Evolutionary conservation across 2,329 filamentous ascomycete genomes (phyloP), one percentile per base, ranked within the genome.

Genomic region (Chlorencoelia australis): DNA sequence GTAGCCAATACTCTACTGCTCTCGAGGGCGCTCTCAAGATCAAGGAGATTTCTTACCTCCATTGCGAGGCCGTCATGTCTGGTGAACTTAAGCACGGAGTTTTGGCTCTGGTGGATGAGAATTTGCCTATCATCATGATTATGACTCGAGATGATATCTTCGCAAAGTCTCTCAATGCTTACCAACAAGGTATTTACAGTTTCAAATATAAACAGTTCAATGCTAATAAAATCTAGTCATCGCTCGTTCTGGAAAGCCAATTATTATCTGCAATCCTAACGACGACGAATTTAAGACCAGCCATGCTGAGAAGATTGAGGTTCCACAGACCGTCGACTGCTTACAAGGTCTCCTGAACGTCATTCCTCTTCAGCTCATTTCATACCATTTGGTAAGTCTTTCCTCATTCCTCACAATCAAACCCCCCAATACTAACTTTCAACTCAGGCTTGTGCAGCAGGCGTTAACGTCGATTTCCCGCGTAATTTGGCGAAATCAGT

Each of bases 11-110:
- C 70, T 88, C 89, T 42, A 98, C 91, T 53, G 91, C 91, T 39
- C 78, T 98, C 15, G 91, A 98, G 71, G 91, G 86, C 65, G 91
- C 91, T 33, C 73, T 98, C 52, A 98, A 98, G 74, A 98, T 98
- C 66, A 98, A 98, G 76, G 91, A 98, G 68, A 98, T 98, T 56
- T 96, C 89, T 13, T 98, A 98, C 66, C 83, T 98, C 42, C 91
- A 98, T 66, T 98, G 91, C 65, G 91, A 98, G 69, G 91, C 91
- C 53, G 91, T 98, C 70, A 98, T 98, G 91, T 96, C 91, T 47
- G 91, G 91, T 65, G 91, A 98, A 68, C 75, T 98, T 55, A 98
- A 98, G 77, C 91, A 98, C 64, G 91, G 91, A 71, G 91, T 98
- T 35, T 71, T 98, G 59, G 91, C 91, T 35, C 74, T 98, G 45